A percentile compares a stretch with the other conserved stretches of the same genome.
Conservation (phyloP, 495 filamentous ascomycete genomes). For the Hypoxylon fuscum region DNA sequence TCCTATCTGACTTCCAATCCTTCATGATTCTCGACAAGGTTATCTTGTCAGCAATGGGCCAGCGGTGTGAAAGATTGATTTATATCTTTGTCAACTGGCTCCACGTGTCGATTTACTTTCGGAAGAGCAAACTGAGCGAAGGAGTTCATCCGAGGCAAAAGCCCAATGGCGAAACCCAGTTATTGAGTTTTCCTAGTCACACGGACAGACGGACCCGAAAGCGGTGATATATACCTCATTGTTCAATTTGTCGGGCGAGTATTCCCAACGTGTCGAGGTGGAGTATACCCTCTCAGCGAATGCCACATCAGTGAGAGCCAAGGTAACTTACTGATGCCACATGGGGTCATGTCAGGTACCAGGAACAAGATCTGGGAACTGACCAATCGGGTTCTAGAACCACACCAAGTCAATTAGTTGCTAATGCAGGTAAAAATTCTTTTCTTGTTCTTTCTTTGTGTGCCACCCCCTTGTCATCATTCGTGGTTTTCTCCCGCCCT, state of each 20-base stretch:
- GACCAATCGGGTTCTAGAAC: slow-evolving; percentile 39
- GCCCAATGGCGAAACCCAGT: slow-evolving; percentile 6
- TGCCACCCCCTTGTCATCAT: slow-evolving; percentile 34
- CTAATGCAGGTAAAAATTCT: slow-evolving; percentile 31
- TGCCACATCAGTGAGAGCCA: slow-evolving; percentile 38
- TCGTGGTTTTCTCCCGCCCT: slow-evolving; percentile 24
- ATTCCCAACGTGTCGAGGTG: slow-evolving; percentile 7
- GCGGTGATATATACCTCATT: slow-evolving; percentile 29
- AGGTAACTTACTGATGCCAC: slow-evolving; percentile 30
- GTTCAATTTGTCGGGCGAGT: slow-evolving; percentile 21
- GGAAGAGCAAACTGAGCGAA: slow-evolving; percentile 15
- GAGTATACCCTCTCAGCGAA: slow-evolving; percentile 41
- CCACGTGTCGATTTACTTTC: slow-evolving; percentile 34
- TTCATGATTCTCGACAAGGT: slow-evolving; percentile 17
- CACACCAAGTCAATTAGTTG: slow-evolving; percentile 20
- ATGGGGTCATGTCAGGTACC: slow-evolving; percentile 50
- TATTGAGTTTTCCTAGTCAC: slow-evolving; percentile 19
- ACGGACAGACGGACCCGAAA: slow-evolving; percentile 20
- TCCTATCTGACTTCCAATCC: slow-evolving; percentile 7
- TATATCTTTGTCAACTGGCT: slow-evolving; percentile 23
- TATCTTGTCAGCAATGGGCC: slow-evolving; percentile 23
- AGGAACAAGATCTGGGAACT: slow-evolving; percentile 38
- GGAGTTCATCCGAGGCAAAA: slow-evolving; percentile 12
- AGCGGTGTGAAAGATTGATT: slow-evolving; percentile 19
- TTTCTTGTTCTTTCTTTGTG: slow-evolving; percentile 30